phyloP scores from a whole-genome alignment of 768 basidiomycete genomes.

The Kwoniella botswanensis region DNA sequence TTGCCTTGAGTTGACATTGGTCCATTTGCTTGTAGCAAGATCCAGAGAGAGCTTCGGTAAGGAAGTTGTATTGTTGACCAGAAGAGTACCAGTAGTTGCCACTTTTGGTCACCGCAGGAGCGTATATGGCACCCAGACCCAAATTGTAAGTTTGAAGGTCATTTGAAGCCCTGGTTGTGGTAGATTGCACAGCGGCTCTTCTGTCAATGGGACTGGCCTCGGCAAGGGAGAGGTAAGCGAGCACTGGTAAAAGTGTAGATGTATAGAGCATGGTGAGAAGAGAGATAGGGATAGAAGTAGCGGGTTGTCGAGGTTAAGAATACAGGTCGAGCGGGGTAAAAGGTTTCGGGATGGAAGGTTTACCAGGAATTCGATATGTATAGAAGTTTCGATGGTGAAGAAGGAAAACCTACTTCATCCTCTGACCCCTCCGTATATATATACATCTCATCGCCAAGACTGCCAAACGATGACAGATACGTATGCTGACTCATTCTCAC shows the following conservation, averaged over 20 bases:
- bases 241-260: slow-evolving; percentile 1
- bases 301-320: slow-evolving; percentile 9
- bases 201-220: slow-evolving; percentile 16
- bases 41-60: slow-evolving; percentile 16
- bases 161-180: slow-evolving; percentile 8
- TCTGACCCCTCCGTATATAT: background rate
- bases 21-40: slow-evolving; percentile 25
- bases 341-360: slow-evolving; percentile 2
- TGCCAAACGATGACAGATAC: background rate
- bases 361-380: background rate
- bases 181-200: slow-evolving; percentile 6
- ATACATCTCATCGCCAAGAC: background rate
- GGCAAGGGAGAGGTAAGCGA: slow-evolving; percentile 7
- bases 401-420: background rate
- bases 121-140: slow-evolving; percentile 19
- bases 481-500: background rate
- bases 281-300: slow-evolving; percentile 7
- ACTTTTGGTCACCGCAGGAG: slow-evolving; percentile 21
- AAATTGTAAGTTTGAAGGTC: slow-evolving; percentile 22
- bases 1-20: slow-evolving; percentile 19
- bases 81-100: slow-evolving; percentile 21
- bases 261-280: slow-evolving; percentile 10
- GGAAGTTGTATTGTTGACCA: slow-evolving; percentile 19
- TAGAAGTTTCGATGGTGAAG: background rate
- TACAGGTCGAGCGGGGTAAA: slow-evolving; percentile 6